These are phyloP conservation scores for Thinopyrum elongatum DNA, from an alignment of 176 grass and related monocot genomes.

Conservation along the genomic window DNA sequence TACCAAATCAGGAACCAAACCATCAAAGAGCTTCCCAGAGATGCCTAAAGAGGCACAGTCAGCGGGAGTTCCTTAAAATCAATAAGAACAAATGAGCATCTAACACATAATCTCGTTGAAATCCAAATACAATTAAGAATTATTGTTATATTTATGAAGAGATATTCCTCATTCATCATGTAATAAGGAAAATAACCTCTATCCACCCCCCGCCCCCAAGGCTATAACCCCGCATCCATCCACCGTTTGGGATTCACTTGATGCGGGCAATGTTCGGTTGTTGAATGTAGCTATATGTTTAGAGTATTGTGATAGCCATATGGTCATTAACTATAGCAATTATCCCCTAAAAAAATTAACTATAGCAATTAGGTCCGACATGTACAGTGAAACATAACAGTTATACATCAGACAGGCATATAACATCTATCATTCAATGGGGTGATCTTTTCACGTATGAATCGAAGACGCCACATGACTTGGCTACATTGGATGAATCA, in stretches of 20 bases:
- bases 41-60: slow-evolving; percentile 93
- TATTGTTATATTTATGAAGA: neutral
- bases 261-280: neutral
- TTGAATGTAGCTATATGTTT: neutral
- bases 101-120: neutral
- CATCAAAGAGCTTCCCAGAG: slow-evolving; percentile 91
- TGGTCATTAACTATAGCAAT: neutral
- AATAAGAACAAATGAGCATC: slow-evolving; percentile 20
- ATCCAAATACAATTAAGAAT: neutral
- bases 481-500: neutral
- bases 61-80: slow-evolving; percentile 81
- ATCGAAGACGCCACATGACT: neutral
- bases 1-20: slow-evolving; percentile 87
- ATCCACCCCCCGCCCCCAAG: neutral
- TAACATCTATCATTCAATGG: neutral
- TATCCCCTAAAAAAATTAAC: neutral
- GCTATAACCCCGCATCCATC: neutral
- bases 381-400: neutral
- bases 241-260: neutral
- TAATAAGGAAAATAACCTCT: neutral
- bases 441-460: neutral
- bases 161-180: neutral
- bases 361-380: neutral
- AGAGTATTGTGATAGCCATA: neutral
- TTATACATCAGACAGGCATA: neutral